A percentile compares a stretch with the other conserved stretches of the same genome.
These are phyloP conservation scores for Arthrinium puccinioides DNA, from an alignment of 2,329 filamentous ascomycete species.

Conservation along the genomic window DNA sequence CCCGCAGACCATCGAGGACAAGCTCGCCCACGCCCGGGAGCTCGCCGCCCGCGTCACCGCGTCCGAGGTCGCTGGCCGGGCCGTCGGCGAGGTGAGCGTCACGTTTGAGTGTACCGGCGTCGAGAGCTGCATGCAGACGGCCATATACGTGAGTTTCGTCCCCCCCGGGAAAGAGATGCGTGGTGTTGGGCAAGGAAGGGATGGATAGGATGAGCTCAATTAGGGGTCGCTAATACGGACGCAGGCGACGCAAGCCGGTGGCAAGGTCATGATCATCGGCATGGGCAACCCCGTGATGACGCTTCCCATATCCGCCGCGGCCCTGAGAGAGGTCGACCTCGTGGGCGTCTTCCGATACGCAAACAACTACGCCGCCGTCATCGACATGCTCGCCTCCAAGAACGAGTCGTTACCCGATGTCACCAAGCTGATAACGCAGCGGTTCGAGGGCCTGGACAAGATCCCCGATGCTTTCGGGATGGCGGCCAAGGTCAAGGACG, in stretches of 20 bases:
- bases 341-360: conserved; percentile 73
- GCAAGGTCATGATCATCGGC: conserved; percentile 68
- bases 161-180: too few relatives aligned
- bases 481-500: conserved; percentile 65
- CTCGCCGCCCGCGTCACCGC: conserved; percentile 37
- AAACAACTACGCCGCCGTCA: conserved; percentile 60
- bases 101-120: conserved; percentile 78
- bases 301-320: conserved; percentile 63
- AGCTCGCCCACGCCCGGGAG: conserved; percentile 42
- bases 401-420: conserved; percentile 54
- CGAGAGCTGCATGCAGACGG: conserved; percentile 65
- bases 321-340: conserved; percentile 69
- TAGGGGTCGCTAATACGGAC: too few relatives aligned
- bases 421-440: conserved; percentile 62
- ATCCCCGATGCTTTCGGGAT: conserved; percentile 65
- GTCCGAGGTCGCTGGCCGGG: conserved; percentile 23
- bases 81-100: conserved; percentile 56
- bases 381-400: conserved; percentile 41
- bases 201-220: too few relatives aligned
- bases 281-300: conserved; percentile 76
- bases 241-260: conserved; percentile 57
- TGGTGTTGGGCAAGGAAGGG: too few relatives aligned
- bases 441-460: conserved; percentile 54
- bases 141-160: conserved; percentile 52
- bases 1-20: conserved; percentile 43